These are phyloP conservation scores for Punica granatum DNA, from an alignment of 345 rosid genomes.

Conservation along the genomic window DNA sequence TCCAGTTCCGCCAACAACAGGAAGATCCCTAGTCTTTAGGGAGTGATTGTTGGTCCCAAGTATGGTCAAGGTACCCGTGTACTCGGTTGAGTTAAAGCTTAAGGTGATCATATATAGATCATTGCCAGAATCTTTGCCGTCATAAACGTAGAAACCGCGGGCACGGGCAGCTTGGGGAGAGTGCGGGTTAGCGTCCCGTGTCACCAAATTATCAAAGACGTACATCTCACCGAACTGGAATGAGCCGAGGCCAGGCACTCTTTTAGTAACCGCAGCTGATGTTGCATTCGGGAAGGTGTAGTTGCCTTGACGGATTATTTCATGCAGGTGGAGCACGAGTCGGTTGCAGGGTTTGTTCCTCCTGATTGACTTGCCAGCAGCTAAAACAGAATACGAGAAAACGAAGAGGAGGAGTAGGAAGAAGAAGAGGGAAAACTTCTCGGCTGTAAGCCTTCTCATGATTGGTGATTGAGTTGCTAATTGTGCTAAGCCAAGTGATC, in stretches of 20 bases:
- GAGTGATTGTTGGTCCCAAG: constrained; percentile 48
- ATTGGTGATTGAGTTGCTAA: no score
- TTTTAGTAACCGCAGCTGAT: constrained; percentile 24
- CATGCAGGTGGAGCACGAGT: constrained; percentile 47
- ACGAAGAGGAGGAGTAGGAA: constrained; percentile 21
- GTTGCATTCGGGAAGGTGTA: constrained; percentile 37
- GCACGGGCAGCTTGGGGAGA: constrained; percentile 43
- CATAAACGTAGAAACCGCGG: constrained; percentile 60
- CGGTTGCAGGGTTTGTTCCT: constrained; percentile 44
- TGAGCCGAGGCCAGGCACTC: constrained; percentile 30
- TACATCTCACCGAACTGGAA: constrained; percentile 39
- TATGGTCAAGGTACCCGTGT: constrained; percentile 47
- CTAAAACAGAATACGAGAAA: constrained; percentile 18
- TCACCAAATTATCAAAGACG: constrained; percentile 57
- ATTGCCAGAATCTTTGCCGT: constrained; percentile 30
- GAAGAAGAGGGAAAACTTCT: no score
- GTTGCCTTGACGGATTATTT: constrained; percentile 39
- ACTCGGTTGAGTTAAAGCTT: constrained; percentile 44
- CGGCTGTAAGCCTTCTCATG: no score
- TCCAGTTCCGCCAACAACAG: constrained; percentile 57
- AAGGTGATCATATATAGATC: constrained; percentile 50
- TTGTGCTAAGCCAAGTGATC: no score
- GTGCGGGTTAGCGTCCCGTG: constrained; percentile 26
- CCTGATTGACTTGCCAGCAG: constrained; percentile 11
- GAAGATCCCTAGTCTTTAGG: constrained; percentile 49